phyloP scores from a whole-genome alignment of 1,284 basidiomycete genomes.

The Lignosus rhinocerotis region DNA sequence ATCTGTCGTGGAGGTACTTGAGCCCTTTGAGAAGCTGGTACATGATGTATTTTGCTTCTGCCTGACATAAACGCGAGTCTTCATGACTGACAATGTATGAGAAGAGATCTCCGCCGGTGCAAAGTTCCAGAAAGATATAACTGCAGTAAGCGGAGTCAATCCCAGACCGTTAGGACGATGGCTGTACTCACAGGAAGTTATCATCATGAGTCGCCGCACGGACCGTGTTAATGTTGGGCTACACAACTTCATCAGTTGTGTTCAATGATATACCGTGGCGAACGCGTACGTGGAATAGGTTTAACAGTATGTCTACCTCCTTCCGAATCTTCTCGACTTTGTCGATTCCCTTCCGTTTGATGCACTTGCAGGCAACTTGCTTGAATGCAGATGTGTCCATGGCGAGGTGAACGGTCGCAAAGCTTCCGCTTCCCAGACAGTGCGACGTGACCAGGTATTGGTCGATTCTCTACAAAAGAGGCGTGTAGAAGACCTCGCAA shows the following conservation, averaged over 20 bases:
- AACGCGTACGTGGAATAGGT: constrained; percentile 63
- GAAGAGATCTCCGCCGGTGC: constrained; percentile 79
- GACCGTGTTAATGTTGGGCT: constrained; percentile 84
- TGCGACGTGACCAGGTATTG: constrained; percentile 71
- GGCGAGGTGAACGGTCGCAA: constrained; percentile 79
- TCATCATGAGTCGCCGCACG: constrained; percentile 67
- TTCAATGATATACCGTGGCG: not conserved
- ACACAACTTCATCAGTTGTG: not conserved
- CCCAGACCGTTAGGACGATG: not conserved
- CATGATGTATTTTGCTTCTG: constrained; percentile 82
- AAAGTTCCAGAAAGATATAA: constrained; percentile 76
- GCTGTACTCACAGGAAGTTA: constrained; percentile 53
- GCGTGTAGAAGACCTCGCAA: not conserved
- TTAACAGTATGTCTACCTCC: constrained; percentile 73
- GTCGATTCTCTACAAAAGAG: constrained; percentile 47
- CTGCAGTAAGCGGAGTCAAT: constrained; percentile 34
- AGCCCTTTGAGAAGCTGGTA: constrained; percentile 78
- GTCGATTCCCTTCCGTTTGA: constrained; percentile 56
- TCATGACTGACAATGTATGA: constrained; percentile 71
- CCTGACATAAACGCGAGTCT: constrained; percentile 63
- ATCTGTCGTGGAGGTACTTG: constrained; percentile 70
- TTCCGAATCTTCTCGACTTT: constrained; percentile 67
- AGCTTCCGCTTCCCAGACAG: constrained; percentile 77
- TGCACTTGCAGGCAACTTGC: constrained; percentile 84
- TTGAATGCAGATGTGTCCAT: constrained; percentile 59